Conservation (phyloP, 2,329 filamentous ascomycete species). For the Cytospora chrysosperma region DNA sequence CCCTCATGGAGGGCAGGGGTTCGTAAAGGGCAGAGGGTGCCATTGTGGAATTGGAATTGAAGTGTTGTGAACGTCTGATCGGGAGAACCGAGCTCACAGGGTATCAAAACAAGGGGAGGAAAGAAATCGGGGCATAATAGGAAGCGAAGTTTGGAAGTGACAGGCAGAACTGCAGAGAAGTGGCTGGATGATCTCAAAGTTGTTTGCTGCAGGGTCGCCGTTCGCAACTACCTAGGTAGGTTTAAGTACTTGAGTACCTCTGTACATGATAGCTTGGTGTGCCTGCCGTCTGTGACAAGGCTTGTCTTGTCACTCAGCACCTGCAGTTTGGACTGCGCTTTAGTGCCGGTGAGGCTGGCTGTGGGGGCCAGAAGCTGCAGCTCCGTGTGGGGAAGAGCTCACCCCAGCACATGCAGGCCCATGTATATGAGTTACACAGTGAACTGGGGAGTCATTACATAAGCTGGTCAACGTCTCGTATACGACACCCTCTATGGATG, state of each 20-base stretch:
- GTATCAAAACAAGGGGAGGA: slow-evolving; percentile 12
- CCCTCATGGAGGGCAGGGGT: slow-evolving; percentile 37
- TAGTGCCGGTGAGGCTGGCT: slow-evolving; percentile 6
- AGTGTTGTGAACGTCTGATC: background rate
- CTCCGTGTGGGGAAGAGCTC: slow-evolving; percentile 6
- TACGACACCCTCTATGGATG: too few relatives aligned
- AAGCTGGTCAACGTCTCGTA: background rate
- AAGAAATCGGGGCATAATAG: slow-evolving; percentile 12
- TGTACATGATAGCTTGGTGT: slow-evolving; percentile 10
- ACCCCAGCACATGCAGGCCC: background rate
- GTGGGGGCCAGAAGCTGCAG: slow-evolving; percentile 15
- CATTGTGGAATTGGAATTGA: slow-evolving; percentile 25
- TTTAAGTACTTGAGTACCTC: background rate
- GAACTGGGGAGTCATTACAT: too few relatives aligned
- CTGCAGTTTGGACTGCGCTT: background rate
- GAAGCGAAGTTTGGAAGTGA: background rate
- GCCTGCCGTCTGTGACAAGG: slow-evolving; percentile 17
- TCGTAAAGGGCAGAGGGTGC: slow-evolving; percentile 46
- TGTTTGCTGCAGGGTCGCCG: background rate
- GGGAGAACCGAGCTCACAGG: slow-evolving; percentile 8
- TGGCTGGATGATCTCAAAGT: background rate
- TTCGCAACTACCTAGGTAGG: background rate
- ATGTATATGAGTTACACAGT: too few relatives aligned
- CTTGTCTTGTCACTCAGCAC: slow-evolving; percentile 11
- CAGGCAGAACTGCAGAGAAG: background rate